Evolutionary conservation across 306 rosid species (phyloP), one percentile per base, ranked within the genome.

Genomic region (Lablab purpureus): DNA sequence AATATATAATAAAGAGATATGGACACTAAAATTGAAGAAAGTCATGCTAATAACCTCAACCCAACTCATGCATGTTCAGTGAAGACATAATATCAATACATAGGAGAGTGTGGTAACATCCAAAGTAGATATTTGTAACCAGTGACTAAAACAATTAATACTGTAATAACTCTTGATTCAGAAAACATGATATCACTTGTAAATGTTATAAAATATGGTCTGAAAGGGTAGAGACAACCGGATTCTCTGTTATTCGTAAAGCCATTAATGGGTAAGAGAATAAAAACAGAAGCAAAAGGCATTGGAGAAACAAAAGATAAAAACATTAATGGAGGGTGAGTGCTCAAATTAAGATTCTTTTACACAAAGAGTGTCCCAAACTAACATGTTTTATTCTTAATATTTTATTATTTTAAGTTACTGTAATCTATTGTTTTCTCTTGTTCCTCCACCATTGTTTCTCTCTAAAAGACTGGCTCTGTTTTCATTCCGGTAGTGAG

Each of bases 401-500:
- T 79, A 22, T 64, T 73, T 40, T 75, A 32, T 3, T 32, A 32
- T 2, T 70, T 56, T 18, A 50, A 67, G 79, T 56, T 19, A 45
- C 67, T 17, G 55, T 50, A 51, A 59, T 43, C 58, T 60, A 56
- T 49, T 9, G 76, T 56, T 73, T 77, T 49, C 17, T 71, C 72
- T 80, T 63, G 28, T n/a, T 76, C 13, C 59, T 74, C 73, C 51
- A 45, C 21, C 65, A 11, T 46, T 67, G 71, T 41, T 22, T 50
- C 75, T 66, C 74, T 66, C 72, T 67, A 27, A 17, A 73, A 59
- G 70, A 77, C 83, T 83, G 43, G 64, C 83, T 56, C 37, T 74
- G 72, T 75, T 79, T 69, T 37, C 19, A 59, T 81, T 82, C 89
- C 75, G 30, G 74, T 56, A 68, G 67, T 73, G 69, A 73, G 82